Percentiles rank a stretch among this genome's conserved stretches.
Evolutionary conservation across 75 land plant species (phyloP).

Genomic region (Pinus taeda): DNA sequence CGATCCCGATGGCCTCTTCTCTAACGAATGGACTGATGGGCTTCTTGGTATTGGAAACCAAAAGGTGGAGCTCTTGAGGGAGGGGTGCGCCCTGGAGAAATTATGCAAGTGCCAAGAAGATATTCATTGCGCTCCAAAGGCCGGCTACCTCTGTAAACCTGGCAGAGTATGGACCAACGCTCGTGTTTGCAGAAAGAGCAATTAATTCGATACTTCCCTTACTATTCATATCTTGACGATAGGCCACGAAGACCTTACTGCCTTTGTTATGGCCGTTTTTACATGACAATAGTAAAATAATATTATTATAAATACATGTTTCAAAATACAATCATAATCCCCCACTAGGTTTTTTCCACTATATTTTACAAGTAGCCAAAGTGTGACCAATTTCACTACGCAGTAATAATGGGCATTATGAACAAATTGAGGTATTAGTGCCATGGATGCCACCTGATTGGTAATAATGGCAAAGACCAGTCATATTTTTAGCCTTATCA

Average conservation of each 20-base stretch:
- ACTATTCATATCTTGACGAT: too few relatives aligned
- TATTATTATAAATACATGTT: too few relatives aligned
- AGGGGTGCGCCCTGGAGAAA: slow-evolving; percentile 30
- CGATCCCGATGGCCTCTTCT: slow-evolving; percentile 32
- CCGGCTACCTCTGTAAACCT: slow-evolving; percentile 16
- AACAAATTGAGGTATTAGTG: too few relatives aligned
- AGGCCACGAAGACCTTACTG: too few relatives aligned
- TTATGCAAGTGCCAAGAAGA: slow-evolving; percentile 24
- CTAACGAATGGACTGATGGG: slow-evolving; percentile 28
- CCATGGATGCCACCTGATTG: too few relatives aligned
- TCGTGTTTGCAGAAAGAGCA: slow-evolving; percentile 13
- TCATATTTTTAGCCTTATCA: too few relatives aligned
- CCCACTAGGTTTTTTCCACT: too few relatives aligned
- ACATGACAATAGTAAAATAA: background rate
- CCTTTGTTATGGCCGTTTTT: background rate
- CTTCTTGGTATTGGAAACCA: slow-evolving; percentile 7
- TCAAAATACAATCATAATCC: too few relatives aligned
- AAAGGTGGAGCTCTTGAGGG: background rate
- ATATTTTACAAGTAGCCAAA: too few relatives aligned
- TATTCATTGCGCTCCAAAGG: slow-evolving; percentile 21
- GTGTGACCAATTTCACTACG: too few relatives aligned
- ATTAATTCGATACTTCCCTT: background rate
- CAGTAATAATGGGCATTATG: too few relatives aligned
- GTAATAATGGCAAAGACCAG: too few relatives aligned
- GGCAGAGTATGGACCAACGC: slow-evolving; percentile 18